Percentiles rank a stretch among this genome's conserved stretches.
Evolutionary conservation across 1,284 basidiomycete species (phyloP).

Genomic region (Moniliella sp.): DNA sequence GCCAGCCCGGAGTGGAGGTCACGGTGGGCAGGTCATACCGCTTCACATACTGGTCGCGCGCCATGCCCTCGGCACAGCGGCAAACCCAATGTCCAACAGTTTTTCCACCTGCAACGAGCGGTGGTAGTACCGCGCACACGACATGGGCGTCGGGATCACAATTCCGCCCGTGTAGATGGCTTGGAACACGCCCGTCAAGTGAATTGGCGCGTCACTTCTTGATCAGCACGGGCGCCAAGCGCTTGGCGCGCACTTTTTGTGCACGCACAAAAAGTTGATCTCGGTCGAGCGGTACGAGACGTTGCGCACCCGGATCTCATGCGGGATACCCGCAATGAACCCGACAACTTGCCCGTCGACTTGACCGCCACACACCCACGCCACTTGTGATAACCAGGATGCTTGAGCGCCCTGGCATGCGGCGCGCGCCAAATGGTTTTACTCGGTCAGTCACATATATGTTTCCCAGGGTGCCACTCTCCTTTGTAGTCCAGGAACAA

Average conservation of each 20-base stretch:
- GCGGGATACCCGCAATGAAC: constrained; percentile 84
- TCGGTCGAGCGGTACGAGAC: constrained; percentile 40
- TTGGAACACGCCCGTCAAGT: constrained; percentile 77
- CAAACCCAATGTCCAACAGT: constrained; percentile 73
- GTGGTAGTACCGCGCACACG: constrained; percentile 55
- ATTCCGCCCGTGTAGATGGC: constrained; percentile 66
- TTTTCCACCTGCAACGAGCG: constrained; percentile 77
- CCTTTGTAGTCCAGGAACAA: too few relatives aligned
- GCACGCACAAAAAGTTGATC: constrained; percentile 94
- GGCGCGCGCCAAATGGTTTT: too few relatives aligned
- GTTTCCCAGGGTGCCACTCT: too few relatives aligned
- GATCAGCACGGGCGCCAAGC: constrained; percentile 84
- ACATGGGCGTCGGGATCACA: constrained; percentile 25
- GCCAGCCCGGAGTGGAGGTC: constrained; percentile 38
- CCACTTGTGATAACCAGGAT: constrained; percentile 82
- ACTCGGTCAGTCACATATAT: too few relatives aligned
- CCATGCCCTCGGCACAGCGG: constrained; percentile 37
- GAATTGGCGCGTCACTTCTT: constrained; percentile 87
- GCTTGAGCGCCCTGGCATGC: too few relatives aligned
- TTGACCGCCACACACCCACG: constrained; percentile 85
- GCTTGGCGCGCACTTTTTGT: constrained; percentile 93
- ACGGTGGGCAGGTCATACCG: constrained; percentile 12
- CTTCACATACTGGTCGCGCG: constrained; percentile 11
- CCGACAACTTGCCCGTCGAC: constrained; percentile 63
- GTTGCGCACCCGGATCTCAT: constrained; percentile 24